Percentiles rank a stretch among this genome's conserved stretches.
Conservation (phyloP, 495 filamentous ascomycete genomes). For the Xylaria scruposa region DNA sequence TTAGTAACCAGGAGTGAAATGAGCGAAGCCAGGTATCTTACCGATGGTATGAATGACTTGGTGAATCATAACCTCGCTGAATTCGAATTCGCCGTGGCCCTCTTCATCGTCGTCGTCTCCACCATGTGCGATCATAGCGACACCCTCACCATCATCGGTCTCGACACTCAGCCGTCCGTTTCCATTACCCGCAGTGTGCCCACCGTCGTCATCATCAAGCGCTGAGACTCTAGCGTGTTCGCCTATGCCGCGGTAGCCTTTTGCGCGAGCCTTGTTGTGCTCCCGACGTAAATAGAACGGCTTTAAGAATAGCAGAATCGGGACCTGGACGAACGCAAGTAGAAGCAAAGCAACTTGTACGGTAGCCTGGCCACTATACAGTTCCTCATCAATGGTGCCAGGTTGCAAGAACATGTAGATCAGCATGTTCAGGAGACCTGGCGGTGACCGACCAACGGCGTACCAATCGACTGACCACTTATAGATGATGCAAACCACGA, state of each 20-base stretch:
- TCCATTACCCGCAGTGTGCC: slow-evolving; percentile 42
- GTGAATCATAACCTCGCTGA: slow-evolving; percentile 95
- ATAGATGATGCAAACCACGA: slow-evolving; percentile 91
- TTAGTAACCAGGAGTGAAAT: slow-evolving; percentile 15
- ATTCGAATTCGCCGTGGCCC: slow-evolving; percentile 95
- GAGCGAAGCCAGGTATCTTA: slow-evolving; percentile 49
- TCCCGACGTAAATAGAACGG: slow-evolving; percentile 92
- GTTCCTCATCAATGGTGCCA: slow-evolving; percentile 68
- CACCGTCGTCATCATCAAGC: slow-evolving; percentile 82
- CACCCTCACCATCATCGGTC: slow-evolving; percentile 80
- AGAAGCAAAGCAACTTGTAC: slow-evolving; percentile 85
- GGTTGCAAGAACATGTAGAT: slow-evolving; percentile 99
- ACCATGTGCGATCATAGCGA: slow-evolving; percentile 90
- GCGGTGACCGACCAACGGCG: slow-evolving; percentile 68
- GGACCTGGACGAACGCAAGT: slow-evolving; percentile 83
- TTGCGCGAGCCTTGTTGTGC: slow-evolving; percentile 83
- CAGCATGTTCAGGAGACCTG: slow-evolving; percentile 95
- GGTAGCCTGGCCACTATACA: slow-evolving; percentile 76
- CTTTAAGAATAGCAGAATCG: slow-evolving; percentile 91
- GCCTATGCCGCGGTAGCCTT: slow-evolving; percentile 91
- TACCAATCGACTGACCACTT: slow-evolving; percentile 96
- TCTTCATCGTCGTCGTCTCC: slow-evolving; percentile 72
- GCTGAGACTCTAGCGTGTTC: slow-evolving; percentile 85
- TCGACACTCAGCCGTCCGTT: slow-evolving; percentile 72
- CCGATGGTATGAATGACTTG: slow-evolving; percentile 98